Base-by-base conservation (phyloP, 140 eudicot genomes). In the Cichorium intybus region DNA sequence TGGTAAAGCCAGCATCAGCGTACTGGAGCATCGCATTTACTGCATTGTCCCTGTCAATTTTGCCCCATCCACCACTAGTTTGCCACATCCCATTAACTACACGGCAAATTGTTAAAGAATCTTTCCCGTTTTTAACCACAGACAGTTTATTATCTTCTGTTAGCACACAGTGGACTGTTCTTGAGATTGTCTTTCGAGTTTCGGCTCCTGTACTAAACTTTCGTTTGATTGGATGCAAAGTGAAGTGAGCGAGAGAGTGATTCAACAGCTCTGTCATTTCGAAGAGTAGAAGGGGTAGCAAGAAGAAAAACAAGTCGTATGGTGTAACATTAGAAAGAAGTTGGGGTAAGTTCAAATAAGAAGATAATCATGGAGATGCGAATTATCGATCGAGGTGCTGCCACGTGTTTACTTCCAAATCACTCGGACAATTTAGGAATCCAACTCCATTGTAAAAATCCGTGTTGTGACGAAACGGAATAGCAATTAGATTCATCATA, bases 31-130 rank as follows among this genome's bases (percentile, higher is more conserved):
- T 88, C 58, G 87, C 90, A 64, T 81, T 77, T 59, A 81, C 82
- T 0, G 95, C 95, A 71, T 48, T 61, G 53, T 78, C 87, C 68
- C 79, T 48, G n/a, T 84, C 88, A 55, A 81, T 80, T 58, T 65
- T 83, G 5, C 91, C 91, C 95, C 95, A 79, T 7, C 88, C 95
- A 47, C 88, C 89, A 83, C 98, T 77, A 52, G 93, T 85, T 79
- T 88, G 90, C 95, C 90, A 85, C 90, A 81, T 88, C 64, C 97
- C 94, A 48, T 93, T 84, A 70, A 84, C 84, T 10, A 86, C 84
- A 37, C 94, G 69, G 48, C 90, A 81, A 39, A 88, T 79, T 33
- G 85, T 81, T 79, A 82, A 68, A 35, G 87, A 78, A 74, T 87
- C 87, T 69, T 87, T 80, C 33, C 97, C 88, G 60, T 79, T 82